Conservation (phyloP, 2,329 filamentous ascomycete genomes). For the Fusarium sp. region DNA sequence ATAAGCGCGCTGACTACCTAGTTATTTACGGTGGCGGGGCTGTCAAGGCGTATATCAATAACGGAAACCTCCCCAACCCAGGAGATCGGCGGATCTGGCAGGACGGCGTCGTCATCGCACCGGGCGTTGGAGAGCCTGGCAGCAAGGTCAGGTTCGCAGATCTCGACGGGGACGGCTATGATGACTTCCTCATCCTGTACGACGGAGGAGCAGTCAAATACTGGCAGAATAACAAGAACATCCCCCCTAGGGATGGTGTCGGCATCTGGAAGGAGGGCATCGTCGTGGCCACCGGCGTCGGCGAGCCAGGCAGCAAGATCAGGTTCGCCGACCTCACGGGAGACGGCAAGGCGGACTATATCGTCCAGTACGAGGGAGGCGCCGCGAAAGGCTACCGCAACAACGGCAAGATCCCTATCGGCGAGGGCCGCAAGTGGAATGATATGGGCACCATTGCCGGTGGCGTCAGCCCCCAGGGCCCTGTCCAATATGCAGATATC, state of each 20-base stretch:
- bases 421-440: constrained; percentile 17
- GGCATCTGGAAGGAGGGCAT: constrained; percentile 30
- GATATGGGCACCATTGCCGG: constrained; percentile 17
- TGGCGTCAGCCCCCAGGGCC: constrained; percentile 16
- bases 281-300: constrained; percentile 5
- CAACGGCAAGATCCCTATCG: constrained; percentile 4
- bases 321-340: constrained; percentile 23
- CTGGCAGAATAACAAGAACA: constrained; percentile 23
- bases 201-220: constrained; percentile 20
- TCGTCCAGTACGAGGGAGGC: constrained; percentile 23
- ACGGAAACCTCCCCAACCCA: background rate
- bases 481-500: constrained; percentile 30
- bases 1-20: constrained; percentile 1
- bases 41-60: constrained; percentile 9
- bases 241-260: background rate
- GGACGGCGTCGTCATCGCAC: background rate
- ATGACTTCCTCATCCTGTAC: constrained; percentile 16
- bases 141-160: constrained; percentile 5
- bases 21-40: background rate
- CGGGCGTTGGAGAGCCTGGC: background rate
- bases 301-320: constrained; percentile 18
- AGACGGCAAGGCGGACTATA: constrained; percentile 19
- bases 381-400: constrained; percentile 19
- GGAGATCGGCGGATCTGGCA: background rate
- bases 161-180: constrained; percentile 14